A percentile compares a stretch with the other conserved stretches of the same genome.
Evolutionary conservation across 352 stramenopile species (phyloP).

Genomic region (Aphanomyces euteiches): DNA sequence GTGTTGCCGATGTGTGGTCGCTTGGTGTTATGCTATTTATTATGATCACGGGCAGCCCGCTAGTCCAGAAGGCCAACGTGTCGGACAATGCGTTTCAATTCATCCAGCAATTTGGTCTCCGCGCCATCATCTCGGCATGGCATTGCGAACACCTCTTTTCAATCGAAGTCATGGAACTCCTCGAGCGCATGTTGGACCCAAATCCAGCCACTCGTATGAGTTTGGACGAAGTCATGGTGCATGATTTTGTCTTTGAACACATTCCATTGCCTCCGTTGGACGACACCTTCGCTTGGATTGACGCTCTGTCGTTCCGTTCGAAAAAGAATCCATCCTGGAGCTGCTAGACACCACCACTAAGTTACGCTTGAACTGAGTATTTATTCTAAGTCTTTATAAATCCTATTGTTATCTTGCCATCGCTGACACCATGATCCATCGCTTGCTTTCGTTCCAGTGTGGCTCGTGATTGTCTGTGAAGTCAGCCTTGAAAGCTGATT

Average conservation of each 20-base stretch:
- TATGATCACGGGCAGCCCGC: conserved; percentile 40
- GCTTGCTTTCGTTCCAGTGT: too few species aligned
- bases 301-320: background rate
- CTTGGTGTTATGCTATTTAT: conserved; percentile 36
- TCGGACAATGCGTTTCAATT: conserved; percentile 49
- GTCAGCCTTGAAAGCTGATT: too few species aligned
- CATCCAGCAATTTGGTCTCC: conserved; percentile 41
- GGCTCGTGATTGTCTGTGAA: too few species aligned
- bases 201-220: conserved; percentile 8
- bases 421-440: too few species aligned
- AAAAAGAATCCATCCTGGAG: conserved; percentile 3
- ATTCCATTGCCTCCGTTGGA: conserved; percentile 1
- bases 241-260: conserved; percentile 14
- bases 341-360: background rate
- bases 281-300: background rate
- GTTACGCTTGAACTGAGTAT: too few species aligned
- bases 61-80: conserved; percentile 42
- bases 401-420: too few species aligned
- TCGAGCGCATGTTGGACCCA: conserved; percentile 6
- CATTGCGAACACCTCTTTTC: conserved; percentile 31
- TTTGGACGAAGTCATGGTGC: conserved; percentile 6
- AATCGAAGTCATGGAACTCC: conserved; percentile 6
- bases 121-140: conserved; percentile 42
- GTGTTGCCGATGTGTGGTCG: conserved; percentile 30
- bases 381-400: too few species aligned